Evolutionary conservation across 2,329 filamentous ascomycete species (phyloP), one percentile per base, ranked within the genome.

Genomic region (Cercospora sesami): DNA sequence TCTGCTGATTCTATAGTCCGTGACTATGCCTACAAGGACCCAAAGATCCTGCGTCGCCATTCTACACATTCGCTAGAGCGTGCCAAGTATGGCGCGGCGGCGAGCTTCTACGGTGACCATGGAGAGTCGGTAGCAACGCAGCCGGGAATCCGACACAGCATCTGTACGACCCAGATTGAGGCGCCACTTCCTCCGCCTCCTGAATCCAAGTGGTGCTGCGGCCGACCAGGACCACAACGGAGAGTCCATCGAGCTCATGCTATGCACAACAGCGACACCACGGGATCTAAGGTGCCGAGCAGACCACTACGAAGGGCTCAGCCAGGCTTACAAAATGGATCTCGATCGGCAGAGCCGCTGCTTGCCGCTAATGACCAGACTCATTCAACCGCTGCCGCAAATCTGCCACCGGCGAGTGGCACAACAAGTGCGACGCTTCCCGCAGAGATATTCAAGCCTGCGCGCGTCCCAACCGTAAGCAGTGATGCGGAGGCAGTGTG

Each of bases 21-120:
- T 16, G 76, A 78, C 67, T 78, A 76, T 66, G 76, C 76, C 7
- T 78, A 78, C 63, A 55, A 31, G 1, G 7, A 12, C 12, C 58
- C 48, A 60, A 62, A 62, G 36, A 31, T 8, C n/a, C 3, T 48
- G 31, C 28, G 48, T 36, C 45, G 65, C n/a, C 31, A 64, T 28
- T 69, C 64, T 5, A 28, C 26, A 26, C 61, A 61, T 7, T 64
- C 60, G 36, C 18, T 64, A 12, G 53, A 57, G 18, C 58, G 36
- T 18, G 26, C 58, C 16, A 18, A 23, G 12, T 81, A 83, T 65
- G 87, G 87, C 51, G 87, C 87, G 2, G 83, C 87, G n/a, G 72
- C 73, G 26, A 85, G 87, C 53, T 89, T 87, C 76, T 89, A 89
- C 74, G 83, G 83, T 61, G 87, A 89, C 73, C 83, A 86, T 70